Conservation (phyloP, 1,139 yeast species). For the Pneumocystis carinii region DNA sequence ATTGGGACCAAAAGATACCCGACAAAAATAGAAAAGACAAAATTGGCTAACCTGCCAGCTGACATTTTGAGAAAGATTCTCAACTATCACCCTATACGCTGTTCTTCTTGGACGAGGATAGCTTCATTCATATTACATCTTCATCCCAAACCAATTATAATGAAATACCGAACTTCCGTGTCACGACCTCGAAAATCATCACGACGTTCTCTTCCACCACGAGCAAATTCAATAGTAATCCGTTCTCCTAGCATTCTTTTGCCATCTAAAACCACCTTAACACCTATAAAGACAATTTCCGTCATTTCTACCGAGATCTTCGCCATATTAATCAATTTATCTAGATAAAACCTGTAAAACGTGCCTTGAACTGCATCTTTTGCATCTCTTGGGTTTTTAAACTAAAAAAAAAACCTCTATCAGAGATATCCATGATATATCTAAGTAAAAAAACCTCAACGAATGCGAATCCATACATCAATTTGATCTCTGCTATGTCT, state of each 20-base stretch:
- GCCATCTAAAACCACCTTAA: conserved; percentile 21
- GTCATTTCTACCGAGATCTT: conserved; percentile 13
- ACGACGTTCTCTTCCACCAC: conserved; percentile 19
- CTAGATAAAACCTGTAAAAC: conserved; percentile 2
- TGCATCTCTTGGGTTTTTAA: conserved; percentile 19
- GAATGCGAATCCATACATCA: conserved; percentile 18
- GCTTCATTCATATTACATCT: conserved; percentile 14
- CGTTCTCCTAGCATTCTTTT: conserved; percentile 24
- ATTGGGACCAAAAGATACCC: conserved; percentile 3
- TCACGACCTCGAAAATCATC: conserved; percentile 8
- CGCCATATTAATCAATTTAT: neutral
- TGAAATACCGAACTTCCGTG: conserved; percentile 15
- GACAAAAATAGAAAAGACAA: conserved; percentile 7
- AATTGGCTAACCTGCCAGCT: conserved; percentile 21
- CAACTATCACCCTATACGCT: conserved; percentile 18
- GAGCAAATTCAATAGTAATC: conserved; percentile 25
- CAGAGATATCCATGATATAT: neutral
- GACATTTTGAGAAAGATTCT: conserved; percentile 18
- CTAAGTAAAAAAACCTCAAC: conserved; percentile 1
- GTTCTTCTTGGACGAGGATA: conserved; percentile 18
- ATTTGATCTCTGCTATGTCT: conserved; percentile 16
- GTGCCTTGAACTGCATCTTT: conserved; percentile 18
- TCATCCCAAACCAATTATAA: conserved; percentile 1
- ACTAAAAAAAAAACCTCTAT: conserved; percentile 8
- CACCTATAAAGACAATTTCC: conserved; percentile 11